A percentile compares a stretch with the other conserved stretches of the same genome.
Evolutionary conservation across 106 monocot species (phyloP).

Genomic region (Dioscorea zingiberensis): DNA sequence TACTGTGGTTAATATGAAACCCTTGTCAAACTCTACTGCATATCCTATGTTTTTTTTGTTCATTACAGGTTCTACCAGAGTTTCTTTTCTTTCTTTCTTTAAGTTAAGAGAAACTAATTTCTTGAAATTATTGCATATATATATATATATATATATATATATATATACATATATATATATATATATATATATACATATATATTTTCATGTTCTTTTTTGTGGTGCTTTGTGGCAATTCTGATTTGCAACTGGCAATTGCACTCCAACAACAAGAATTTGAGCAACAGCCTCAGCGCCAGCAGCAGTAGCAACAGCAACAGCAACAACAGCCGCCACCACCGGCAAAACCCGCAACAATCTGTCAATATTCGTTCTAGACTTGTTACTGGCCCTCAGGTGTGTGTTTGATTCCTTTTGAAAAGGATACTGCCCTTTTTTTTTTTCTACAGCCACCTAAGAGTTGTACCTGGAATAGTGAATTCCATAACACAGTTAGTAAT

Average conservation of each 20-base stretch:
- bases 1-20: no score
- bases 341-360: slow-evolving; percentile 32
- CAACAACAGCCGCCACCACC: slow-evolving; percentile 26
- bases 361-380: slow-evolving; percentile 37
- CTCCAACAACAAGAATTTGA: slow-evolving; percentile 84
- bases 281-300: slow-evolving; percentile 33
- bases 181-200: no score
- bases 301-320: no score
- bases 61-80: no score
- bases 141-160: no score
- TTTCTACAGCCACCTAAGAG: background rate
- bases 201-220: background rate
- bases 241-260: slow-evolving; percentile 74
- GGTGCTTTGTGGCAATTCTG: slow-evolving; percentile 75
- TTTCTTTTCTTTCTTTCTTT: no score
- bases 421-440: background rate
- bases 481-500: background rate
- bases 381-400: slow-evolving; percentile 60
- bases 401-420: background rate
- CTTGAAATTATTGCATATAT: no score
- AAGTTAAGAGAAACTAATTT: no score
- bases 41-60: no score
- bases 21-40: no score
- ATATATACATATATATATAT: no score
- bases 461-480: background rate